Evolutionary conservation across 768 basidiomycete species (phyloP), one percentile per base, ranked within the genome.

Genomic region (Lactarius pseudohatsudake): DNA sequence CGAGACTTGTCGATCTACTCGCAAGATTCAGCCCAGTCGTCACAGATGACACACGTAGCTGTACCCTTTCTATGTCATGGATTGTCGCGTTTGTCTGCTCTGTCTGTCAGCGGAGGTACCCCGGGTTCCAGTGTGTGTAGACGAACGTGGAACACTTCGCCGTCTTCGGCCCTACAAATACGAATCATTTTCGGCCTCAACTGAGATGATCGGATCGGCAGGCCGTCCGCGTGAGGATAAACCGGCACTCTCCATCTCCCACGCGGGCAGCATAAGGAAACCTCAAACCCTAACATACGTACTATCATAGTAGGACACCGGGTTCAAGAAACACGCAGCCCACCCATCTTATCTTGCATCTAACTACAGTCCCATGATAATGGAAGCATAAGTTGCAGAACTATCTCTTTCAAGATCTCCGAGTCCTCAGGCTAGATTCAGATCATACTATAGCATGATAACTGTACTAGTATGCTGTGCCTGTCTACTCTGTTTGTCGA

Each of bases 21-120:
- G 47, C 71, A 20, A 72, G 30, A 61, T 59, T 57, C 60, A 58
- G 57, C n/a, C 26, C 13, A 54, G 64, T 13, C 32, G 40, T 11
- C 22, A 43, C 62, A 47, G 15, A 57, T 16, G 20, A 45, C 22
- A 2, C 4, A 34, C n/a, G 61, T 64, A 28, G 57, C 80, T 5
- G 63, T 74, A 88, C 91, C 86, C 82, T 77, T 77, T 92, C 89
- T 67, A 93, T 87, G 73, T 92, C 91, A 76, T 88, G 82, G 61
- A 92, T 73, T 10, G 86, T 81, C 53, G 84, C 84, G 74, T 87
- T 86, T 64, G 87, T 85, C 77, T 80, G 71, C 13, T 20, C 10
- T 22, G 3, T 11, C 50, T 13, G 40, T 70, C 40, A 69, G 55
- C 32, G 58, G 22, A 43, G 50, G 28, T 40, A 26, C 40, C n/a